Evolutionary conservation across 495 filamentous ascomycete species (phyloP), one percentile per base, ranked within the genome.

Genomic region (Cryomyces antarcticus): DNA sequence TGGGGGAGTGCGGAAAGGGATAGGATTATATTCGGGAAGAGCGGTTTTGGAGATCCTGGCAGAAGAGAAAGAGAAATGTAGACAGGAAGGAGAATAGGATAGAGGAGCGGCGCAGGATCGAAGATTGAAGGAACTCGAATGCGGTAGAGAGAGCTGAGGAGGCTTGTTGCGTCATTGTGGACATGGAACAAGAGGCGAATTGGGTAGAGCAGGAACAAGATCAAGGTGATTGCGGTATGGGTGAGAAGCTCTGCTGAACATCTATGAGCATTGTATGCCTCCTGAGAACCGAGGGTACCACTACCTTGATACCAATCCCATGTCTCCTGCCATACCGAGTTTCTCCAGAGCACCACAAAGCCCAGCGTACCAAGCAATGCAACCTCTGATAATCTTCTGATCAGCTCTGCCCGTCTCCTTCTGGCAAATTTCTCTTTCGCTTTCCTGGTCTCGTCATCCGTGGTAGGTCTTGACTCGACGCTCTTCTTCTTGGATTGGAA

Each of bases 91-190:
- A 79, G 49, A 1, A 77, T 64, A 2, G 89, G 92, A 52, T 96
- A 97, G 13, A 97, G 64, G 6, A 96, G 62, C 5, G 89, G 83
- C 11, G 89, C 89, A 2, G 85, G 89, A 53, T 97, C 89, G 57
- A 96, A 93, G 28, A 69, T 65, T 9, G 75, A 54, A 1, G 84
- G 82, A 12, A 93, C 63, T 38, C 64, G 57, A 72, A 60, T 59
- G 12, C 59, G 50, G 62, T 53, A 37, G 40, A 9, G 36, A 39
- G 7, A 31, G 31, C 12, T n/a, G 31, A 38, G 41, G 45, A 10
- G 39, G 34, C 40, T 34, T 41, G 48, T 29, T 49, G 39, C 35
- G 55, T 33, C 68, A 63, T 33, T 41, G 13, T 54, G 6, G 3
- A 59, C 43, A 5, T 67, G 49, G 28, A 56, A 59, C 10, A 52